Conservation (phyloP, 306 rosid species). For the Pyrus pyrifolia region DNA sequence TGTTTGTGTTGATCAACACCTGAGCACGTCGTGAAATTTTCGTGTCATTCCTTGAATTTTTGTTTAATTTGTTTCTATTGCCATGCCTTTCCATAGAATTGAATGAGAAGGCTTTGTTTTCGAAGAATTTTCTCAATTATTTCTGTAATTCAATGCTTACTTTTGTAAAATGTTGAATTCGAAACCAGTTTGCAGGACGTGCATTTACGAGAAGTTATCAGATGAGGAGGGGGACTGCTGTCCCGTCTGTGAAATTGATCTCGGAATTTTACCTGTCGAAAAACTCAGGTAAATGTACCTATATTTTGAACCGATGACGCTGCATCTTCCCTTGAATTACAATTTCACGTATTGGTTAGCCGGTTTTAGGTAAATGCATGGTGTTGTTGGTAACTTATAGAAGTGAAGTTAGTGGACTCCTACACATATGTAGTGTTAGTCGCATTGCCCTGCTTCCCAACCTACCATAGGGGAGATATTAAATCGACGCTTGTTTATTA, state of each 20-base stretch:
- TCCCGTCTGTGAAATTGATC: constrained; percentile 85
- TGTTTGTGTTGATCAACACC: neutral
- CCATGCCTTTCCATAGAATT: neutral
- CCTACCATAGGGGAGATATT: neutral
- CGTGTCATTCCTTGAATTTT: neutral
- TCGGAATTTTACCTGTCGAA: constrained; percentile 80
- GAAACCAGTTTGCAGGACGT: constrained; percentile 85
- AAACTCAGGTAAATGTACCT: constrained; percentile 61
- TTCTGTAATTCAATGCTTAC: constrained; percentile 18
- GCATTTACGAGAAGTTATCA: constrained; percentile 73
- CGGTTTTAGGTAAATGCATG: neutral
- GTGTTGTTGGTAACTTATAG: neutral
- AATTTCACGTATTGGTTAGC: no score
- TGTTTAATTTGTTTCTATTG: neutral
- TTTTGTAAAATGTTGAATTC: constrained; percentile 11
- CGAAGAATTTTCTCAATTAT: neutral
- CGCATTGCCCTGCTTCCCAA: neutral
- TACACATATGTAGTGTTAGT: neutral
- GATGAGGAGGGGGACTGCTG: constrained; percentile 81
- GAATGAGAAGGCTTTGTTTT: neutral
- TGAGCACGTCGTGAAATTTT: neutral
- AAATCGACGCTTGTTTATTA: neutral
- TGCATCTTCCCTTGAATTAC: neutral
- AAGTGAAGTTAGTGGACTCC: neutral
- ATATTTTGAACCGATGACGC: neutral